Conservation (phyloP, 345 rosid species). For the Turnera subulata region DNA sequence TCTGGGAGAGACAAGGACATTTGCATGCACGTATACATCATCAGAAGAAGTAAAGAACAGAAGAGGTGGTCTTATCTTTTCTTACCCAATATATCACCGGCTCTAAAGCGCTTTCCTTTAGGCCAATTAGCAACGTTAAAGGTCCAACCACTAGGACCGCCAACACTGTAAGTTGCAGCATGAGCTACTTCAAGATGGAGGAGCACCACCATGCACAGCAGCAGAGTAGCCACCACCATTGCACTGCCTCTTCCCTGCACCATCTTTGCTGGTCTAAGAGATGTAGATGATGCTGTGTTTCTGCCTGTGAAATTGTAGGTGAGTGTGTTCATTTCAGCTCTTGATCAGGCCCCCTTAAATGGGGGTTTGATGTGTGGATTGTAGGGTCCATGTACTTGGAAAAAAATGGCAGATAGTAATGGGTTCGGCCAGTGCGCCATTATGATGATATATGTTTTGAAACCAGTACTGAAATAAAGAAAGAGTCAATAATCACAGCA, state of each 20-base stretch:
- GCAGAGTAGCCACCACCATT: constrained; percentile 9
- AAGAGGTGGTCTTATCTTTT: not conserved
- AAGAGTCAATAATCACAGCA: too few relatives aligned
- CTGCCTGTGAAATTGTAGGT: too few relatives aligned
- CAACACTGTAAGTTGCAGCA: constrained; percentile 39
- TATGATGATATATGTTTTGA: too few relatives aligned
- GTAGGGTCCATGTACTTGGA: too few relatives aligned
- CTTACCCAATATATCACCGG: constrained; percentile 41
- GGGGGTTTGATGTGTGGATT: too few relatives aligned
- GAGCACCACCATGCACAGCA: constrained; percentile 28
- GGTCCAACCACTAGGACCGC: constrained; percentile 40
- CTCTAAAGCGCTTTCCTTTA: constrained; percentile 35
- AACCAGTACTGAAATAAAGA: too few relatives aligned
- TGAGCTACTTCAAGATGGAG: constrained; percentile 19
- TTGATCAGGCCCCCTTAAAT: too few relatives aligned
- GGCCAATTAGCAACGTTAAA: constrained; percentile 33
- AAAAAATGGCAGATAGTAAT: too few relatives aligned
- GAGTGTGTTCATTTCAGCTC: too few relatives aligned
- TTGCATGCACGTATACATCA: not conserved
- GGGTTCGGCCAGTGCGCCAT: too few relatives aligned
- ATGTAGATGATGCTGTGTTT: too few relatives aligned
- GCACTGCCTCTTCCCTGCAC: constrained; percentile 56
- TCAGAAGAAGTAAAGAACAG: not conserved
- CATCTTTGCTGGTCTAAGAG: constrained; percentile 24
- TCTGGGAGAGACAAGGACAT: not conserved